Evolutionary conservation across 192 early-diverging fungal species (phyloP), one percentile per base, ranked within the genome.

Genomic region (Umbelopsis sp.): DNA sequence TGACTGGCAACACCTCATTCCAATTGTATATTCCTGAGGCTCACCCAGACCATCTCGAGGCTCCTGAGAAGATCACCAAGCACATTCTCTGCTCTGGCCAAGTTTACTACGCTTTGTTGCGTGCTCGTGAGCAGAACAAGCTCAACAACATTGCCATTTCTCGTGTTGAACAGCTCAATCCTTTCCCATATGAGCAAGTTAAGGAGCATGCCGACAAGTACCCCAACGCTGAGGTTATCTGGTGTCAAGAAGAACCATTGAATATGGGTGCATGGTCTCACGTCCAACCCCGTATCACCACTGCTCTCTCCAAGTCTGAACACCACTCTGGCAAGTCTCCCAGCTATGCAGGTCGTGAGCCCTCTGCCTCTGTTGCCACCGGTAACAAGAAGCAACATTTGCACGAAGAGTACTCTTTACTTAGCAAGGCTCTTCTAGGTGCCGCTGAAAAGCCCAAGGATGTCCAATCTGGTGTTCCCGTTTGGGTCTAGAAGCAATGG

Each of bases 51-150:
- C 81, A 82, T 51, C 86, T 97, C 25, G 89, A 87, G 24, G 85
- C 86, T 17, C 91, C 93, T 26, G 93, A 97, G 78, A 79, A 95
- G 75, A 94, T 97, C 84, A 92, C 87, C 78, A 95, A 93, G 34
- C 90, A 97, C 75, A 89, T 99, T 75, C 88, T 99, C 85, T 99
- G 97, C 81, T 85, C 93, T 49, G 97, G 97, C 70, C 96, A 99
- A 80, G 96, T 99, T 49, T 99, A 99, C 89, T 99, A 98, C 87
- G 85, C 92, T 2, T 86, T 97, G 65, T 77, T 91, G 70, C 88
- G 88, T 77, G 96, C 97, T 16, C 91, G 96, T 72, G 91, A 92
- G 66, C 83, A 93, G 47, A 99, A 99, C 93, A 89, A 95, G 76
- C 82, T 98, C 66, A 81, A 88, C 69, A 81, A 98, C 79, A 84